Conservation (phyloP, 208 protist species). For the Leishmania gerbilli region DNA sequence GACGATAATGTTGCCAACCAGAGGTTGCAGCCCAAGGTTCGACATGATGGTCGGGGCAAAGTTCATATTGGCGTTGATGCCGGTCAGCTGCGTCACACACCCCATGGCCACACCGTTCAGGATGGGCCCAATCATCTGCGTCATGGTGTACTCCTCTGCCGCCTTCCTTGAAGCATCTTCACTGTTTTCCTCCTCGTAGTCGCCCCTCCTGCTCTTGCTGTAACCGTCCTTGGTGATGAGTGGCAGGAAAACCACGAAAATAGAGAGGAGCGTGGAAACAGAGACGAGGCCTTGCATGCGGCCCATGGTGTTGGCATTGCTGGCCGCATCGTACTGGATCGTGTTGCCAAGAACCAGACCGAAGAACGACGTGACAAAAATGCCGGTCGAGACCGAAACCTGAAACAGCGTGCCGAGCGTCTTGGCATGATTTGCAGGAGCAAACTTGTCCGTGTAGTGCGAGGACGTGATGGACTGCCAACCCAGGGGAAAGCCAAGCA, state of each 20-base stretch:
- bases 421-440: slow-evolving; percentile 28
- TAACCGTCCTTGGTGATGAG: slow-evolving; percentile 33
- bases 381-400: slow-evolving; percentile 48
- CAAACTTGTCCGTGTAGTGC: slow-evolving; percentile 59
- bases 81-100: slow-evolving; percentile 59
- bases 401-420: slow-evolving; percentile 55
- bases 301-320: slow-evolving; percentile 29
- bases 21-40: slow-evolving; percentile 38
- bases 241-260: slow-evolving; percentile 37
- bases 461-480: slow-evolving; percentile 36
- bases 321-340: slow-evolving; percentile 26
- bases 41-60: slow-evolving; percentile 67
- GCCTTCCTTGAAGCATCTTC: not conserved
- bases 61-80: slow-evolving; percentile 77
- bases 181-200: slow-evolving; percentile 23
- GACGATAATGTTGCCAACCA: slow-evolving; percentile 65
- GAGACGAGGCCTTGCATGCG: slow-evolving; percentile 50
- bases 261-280: slow-evolving; percentile 31
- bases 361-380: slow-evolving; percentile 46
- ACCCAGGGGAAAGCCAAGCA: slow-evolving; percentile 53
- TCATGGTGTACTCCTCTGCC: slow-evolving; percentile 25
- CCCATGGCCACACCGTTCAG: slow-evolving; percentile 40
- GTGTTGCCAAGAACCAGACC: slow-evolving; percentile 43
- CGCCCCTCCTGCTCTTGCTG: not conserved
- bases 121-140: slow-evolving; percentile 35